phyloP scores from a whole-genome alignment of 306 rosid genomes.

The Begonia loranthoides region DNA sequence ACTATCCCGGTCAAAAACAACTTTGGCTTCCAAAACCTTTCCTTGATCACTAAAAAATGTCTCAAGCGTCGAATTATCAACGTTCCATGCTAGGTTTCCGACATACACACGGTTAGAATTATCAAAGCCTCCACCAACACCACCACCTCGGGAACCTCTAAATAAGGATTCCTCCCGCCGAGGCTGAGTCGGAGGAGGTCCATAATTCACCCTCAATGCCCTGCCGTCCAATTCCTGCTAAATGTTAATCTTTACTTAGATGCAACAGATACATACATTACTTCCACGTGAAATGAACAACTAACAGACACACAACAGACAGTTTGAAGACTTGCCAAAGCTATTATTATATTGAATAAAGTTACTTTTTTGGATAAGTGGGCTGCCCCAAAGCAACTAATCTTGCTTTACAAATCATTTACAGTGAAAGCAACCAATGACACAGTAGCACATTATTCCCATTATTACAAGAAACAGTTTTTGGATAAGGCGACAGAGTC shows the following conservation, averaged over 20 bases:
- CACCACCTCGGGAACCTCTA: constrained; percentile 20
- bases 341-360: too few relatives aligned
- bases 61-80: constrained; percentile 63
- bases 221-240: constrained; percentile 72
- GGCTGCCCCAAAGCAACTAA: too few relatives aligned
- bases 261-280: neutral
- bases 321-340: too few relatives aligned
- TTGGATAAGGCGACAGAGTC: too few relatives aligned
- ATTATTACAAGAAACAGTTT: too few relatives aligned
- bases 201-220: constrained; percentile 66
- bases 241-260: constrained; percentile 4
- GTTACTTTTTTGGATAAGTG: too few relatives aligned
- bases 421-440: too few relatives aligned
- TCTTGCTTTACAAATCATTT: too few relatives aligned
- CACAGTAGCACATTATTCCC: too few relatives aligned
- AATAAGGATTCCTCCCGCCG: constrained; percentile 27
- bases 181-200: constrained; percentile 66
- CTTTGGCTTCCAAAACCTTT: constrained; percentile 78
- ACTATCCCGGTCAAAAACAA: constrained; percentile 82
- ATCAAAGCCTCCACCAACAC: constrained; percentile 1
- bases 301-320: too few relatives aligned
- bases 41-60: constrained; percentile 64
- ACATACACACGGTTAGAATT: constrained; percentile 54
- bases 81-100: constrained; percentile 92
- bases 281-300: too few relatives aligned